These are phyloP conservation scores for Galeopsis tetrahit DNA, from an alignment of 257 asterid species.

Conservation along the genomic window DNA sequence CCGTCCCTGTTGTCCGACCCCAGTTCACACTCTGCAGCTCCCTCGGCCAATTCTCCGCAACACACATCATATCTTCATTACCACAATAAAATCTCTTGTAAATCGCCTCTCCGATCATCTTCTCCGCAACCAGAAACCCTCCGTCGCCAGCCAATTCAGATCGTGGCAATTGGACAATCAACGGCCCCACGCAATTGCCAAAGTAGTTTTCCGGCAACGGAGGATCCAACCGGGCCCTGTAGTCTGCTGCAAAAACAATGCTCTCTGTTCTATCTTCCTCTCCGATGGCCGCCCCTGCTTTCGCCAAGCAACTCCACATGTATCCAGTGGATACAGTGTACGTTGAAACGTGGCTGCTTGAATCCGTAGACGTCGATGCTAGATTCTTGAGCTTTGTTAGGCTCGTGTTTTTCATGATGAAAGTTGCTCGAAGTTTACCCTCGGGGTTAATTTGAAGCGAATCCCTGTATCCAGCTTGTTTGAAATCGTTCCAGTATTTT, in stretches of 20 bases:
- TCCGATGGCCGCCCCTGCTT: neutral
- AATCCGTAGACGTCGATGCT: neutral
- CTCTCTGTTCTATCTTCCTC: slow-evolving; percentile 2
- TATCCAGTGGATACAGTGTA: slow-evolving; percentile 3
- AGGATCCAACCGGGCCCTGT: neutral
- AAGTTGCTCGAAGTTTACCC: slow-evolving; percentile 12
- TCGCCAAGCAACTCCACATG: slow-evolving; percentile 21
- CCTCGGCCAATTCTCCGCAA: neutral
- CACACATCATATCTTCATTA: neutral
- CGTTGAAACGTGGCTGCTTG: neutral
- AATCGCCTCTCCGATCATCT: slow-evolving; percentile 20
- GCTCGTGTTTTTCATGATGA: neutral
- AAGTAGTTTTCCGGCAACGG: slow-evolving; percentile 12
- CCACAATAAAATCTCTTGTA: neutral
- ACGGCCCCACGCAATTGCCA: slow-evolving; percentile 14
- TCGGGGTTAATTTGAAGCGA: neutral
- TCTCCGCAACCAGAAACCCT: slow-evolving; percentile 12
- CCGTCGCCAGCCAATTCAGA: neutral
- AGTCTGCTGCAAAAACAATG: slow-evolving; percentile 4
- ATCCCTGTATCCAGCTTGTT: neutral
- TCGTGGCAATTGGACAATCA: slow-evolving; percentile 2
- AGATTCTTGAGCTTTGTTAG: slow-evolving; percentile 14
- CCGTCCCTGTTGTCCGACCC: neutral
- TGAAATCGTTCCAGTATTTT: slow-evolving; percentile 6
- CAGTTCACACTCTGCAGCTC: neutral